phyloP scores from a whole-genome alignment of 768 basidiomycete genomes.

The Lactarius indigo region DNA sequence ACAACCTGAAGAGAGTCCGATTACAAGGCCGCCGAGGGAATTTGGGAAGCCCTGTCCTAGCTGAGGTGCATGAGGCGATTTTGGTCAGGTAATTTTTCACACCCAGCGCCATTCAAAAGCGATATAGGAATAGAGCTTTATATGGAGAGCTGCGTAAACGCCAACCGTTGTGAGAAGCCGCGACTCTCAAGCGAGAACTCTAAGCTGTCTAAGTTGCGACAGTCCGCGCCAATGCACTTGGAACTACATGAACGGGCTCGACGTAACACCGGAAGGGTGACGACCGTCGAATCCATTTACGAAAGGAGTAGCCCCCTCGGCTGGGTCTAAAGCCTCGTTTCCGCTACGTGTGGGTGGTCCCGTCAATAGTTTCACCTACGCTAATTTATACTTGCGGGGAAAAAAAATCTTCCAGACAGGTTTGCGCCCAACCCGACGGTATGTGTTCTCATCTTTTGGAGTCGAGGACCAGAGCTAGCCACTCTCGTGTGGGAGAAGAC shows the following conservation, averaged over 20 bases:
- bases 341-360: neutral
- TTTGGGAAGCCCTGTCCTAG: conserved; percentile 18
- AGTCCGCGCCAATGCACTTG: neutral
- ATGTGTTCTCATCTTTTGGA: neutral
- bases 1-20: conserved; percentile 8
- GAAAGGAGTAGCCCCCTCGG: neutral
- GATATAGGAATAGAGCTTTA: conserved; percentile 11
- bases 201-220: neutral
- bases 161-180: conserved; percentile 12
- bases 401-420: conserved; percentile 10
- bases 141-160: conserved; percentile 16
- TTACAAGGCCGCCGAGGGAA: conserved; percentile 11
- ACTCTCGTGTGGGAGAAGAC: neutral
- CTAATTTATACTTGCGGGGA: conserved; percentile 9
- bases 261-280: neutral
- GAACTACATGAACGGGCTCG: neutral
- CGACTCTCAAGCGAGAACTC: conserved; percentile 10
- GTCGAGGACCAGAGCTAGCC: neutral
- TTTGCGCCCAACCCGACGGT: conserved; percentile 3
- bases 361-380: conserved; percentile 1
- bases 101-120: conserved; percentile 22
- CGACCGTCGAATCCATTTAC: neutral
- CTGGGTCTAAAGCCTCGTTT: neutral
- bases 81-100: conserved; percentile 23
- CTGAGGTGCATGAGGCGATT: conserved; percentile 10